Evolutionary conservation across 2,329 filamentous ascomycete genomes (phyloP).

Genomic region (Coleophoma crateriformis): DNA sequence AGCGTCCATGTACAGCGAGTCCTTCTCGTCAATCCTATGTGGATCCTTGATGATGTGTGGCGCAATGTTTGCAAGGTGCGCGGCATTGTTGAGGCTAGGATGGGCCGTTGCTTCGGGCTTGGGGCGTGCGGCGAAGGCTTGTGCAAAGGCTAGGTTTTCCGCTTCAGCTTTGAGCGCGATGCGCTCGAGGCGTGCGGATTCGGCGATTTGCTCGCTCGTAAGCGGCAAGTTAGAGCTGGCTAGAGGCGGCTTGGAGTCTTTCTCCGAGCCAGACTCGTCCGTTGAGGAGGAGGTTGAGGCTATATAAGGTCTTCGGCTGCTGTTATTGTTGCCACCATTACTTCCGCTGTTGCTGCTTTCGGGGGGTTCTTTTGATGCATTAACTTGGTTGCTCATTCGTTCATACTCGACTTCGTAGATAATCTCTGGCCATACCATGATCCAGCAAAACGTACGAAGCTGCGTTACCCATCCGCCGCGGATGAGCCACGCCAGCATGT

Average conservation of each 20-base stretch:
- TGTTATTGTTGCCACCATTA: no score
- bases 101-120: conserved; percentile 44
- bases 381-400: conserved; percentile 59
- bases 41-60: conserved; percentile 73
- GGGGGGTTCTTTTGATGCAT: conserved; percentile 25
- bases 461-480: conserved; percentile 92
- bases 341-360: conserved; percentile 11
- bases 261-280: conserved; percentile 16
- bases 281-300: conserved; percentile 11
- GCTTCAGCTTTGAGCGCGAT: conserved; percentile 51
- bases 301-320: neutral
- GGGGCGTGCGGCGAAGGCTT: conserved; percentile 22
- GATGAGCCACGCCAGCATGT: conserved; percentile 90
- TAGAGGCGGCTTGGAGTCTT: neutral
- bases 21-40: conserved; percentile 70
- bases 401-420: conserved; percentile 73
- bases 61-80: conserved; percentile 49
- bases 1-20: conserved; percentile 66
- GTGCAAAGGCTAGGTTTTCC: conserved; percentile 15
- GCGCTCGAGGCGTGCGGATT: conserved; percentile 55
- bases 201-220: conserved; percentile 51
- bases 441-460: conserved; percentile 84
- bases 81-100: conserved; percentile 50
- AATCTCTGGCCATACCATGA: conserved; percentile 77
- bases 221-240: conserved; percentile 24